These are phyloP conservation scores for Thelonectria olida DNA, from an alignment of 2,329 filamentous ascomycete species.

Conservation along the genomic window DNA sequence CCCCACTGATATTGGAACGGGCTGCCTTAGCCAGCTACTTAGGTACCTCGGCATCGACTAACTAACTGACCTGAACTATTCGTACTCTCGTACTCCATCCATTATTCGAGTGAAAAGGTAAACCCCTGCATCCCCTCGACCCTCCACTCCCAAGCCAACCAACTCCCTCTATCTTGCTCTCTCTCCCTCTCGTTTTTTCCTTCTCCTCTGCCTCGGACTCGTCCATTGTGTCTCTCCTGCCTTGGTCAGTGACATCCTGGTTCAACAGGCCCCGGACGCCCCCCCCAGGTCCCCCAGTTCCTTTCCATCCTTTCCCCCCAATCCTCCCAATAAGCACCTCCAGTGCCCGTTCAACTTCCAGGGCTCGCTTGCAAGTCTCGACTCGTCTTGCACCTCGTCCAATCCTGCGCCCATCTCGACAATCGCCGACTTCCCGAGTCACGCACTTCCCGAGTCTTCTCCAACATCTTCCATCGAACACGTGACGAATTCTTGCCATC, in stretches of 20 bases:
- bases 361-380: constrained; percentile 1
- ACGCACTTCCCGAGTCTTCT: neutral
- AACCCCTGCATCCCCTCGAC: neutral
- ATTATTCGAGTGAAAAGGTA: neutral
- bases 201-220: neutral
- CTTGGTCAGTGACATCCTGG: constrained; percentile 18
- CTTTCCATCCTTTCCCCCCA: neutral
- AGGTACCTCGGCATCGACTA: no score
- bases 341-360: constrained; percentile 13
- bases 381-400: constrained; percentile 1
- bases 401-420: constrained; percentile 6
- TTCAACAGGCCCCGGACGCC: constrained; percentile 2
- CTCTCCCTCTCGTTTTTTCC: neutral
- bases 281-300: constrained; percentile 2
- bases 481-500: neutral
- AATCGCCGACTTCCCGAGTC: neutral
- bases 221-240: constrained; percentile 1
- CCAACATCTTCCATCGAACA: neutral
- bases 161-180: neutral
- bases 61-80: neutral
- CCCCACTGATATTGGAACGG: neutral
- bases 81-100: no score
- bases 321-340: constrained; percentile 3
- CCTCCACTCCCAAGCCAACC: neutral
- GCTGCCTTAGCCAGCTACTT: no score